Conservation (phyloP, 2,329 filamentous ascomycete genomes). For the Tolypocladium album region DNA sequence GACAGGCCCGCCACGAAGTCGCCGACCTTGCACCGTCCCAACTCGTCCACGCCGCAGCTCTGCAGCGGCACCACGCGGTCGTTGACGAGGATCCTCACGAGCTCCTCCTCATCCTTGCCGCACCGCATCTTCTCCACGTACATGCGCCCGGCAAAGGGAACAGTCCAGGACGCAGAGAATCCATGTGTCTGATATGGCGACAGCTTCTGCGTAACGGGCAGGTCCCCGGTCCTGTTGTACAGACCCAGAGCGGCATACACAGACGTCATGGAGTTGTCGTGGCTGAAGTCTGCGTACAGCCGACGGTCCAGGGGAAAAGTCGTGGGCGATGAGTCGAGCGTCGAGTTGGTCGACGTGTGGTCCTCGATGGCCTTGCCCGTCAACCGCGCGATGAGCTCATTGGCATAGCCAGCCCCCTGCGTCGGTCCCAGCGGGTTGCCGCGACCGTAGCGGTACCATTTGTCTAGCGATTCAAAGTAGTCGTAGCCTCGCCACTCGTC, state of each 20-base stretch:
- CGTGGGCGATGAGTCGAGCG: conserved; percentile 52
- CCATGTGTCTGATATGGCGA: conserved; percentile 47
- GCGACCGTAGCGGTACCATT: conserved; percentile 72
- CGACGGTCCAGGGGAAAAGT: conserved; percentile 63
- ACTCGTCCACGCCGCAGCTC: conserved; percentile 57
- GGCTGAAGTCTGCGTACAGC: conserved; percentile 83
- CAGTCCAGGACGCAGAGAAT: conserved; percentile 66
- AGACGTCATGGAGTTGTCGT: conserved; percentile 78
- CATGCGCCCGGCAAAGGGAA: conserved; percentile 70
- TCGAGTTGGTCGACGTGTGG: conserved; percentile 65
- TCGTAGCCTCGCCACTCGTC: conserved; percentile 70
- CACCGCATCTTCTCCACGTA: conserved; percentile 87
- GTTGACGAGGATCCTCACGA: conserved; percentile 73
- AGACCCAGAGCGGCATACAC: conserved; percentile 70
- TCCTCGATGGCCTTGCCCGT: conserved; percentile 60
- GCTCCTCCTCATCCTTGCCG: conserved; percentile 43
- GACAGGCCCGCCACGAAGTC: conserved; percentile 64
- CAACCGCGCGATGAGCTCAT: conserved; percentile 76
- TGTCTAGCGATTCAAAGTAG: conserved; percentile 69
- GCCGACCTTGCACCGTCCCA: conserved; percentile 60
- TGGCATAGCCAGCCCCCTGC: conserved; percentile 78
- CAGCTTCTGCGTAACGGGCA: conserved; percentile 39
- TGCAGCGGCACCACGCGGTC: conserved; percentile 66
- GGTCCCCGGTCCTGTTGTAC: conserved; percentile 53
- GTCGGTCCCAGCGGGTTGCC: conserved; percentile 73